phyloP scores from a whole-genome alignment of 441 rosid genomes.

The Populus tomentosa region DNA sequence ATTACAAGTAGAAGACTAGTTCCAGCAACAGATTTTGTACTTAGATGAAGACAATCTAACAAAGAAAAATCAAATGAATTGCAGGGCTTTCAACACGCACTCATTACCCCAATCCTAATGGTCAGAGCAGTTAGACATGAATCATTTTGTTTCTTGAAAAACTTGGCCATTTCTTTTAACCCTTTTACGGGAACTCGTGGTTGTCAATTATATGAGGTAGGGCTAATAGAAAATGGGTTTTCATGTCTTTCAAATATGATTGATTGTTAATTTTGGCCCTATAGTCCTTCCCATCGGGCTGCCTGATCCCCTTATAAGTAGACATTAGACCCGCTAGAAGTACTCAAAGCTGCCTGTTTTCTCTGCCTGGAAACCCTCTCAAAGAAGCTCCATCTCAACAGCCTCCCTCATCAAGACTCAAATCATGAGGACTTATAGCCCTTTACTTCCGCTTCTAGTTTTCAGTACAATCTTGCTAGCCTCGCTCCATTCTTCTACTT shows the following conservation, averaged over 20 bases:
- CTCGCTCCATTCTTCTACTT: conserved; percentile 15
- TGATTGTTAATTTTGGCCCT: conserved; percentile 5
- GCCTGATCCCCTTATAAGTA: conserved; percentile 15
- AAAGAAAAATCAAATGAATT: background rate
- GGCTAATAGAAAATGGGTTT: background rate
- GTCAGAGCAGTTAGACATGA: background rate
- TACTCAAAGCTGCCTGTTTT: background rate
- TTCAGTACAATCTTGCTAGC: conserved; percentile 14
- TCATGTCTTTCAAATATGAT: background rate
- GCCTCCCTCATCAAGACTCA: background rate
- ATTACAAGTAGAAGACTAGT: background rate
- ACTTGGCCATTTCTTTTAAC: background rate
- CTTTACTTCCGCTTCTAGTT: conserved; percentile 22
- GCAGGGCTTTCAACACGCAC: background rate
- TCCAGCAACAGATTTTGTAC: background rate
- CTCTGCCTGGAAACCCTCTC: conserved; percentile 5
- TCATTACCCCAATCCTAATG: too few relatives aligned
- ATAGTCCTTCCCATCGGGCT: background rate
- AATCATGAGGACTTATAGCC: conserved; percentile 15
- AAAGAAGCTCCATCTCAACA: background rate
- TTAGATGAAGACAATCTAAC: background rate
- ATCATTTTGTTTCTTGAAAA: background rate
- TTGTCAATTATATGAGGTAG: background rate
- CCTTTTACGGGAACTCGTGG: too few relatives aligned
- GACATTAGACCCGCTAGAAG: background rate